Base-by-base conservation (phyloP, 768 basidiomycete genomes). In the Xerocomellus chrysenteron region DNA sequence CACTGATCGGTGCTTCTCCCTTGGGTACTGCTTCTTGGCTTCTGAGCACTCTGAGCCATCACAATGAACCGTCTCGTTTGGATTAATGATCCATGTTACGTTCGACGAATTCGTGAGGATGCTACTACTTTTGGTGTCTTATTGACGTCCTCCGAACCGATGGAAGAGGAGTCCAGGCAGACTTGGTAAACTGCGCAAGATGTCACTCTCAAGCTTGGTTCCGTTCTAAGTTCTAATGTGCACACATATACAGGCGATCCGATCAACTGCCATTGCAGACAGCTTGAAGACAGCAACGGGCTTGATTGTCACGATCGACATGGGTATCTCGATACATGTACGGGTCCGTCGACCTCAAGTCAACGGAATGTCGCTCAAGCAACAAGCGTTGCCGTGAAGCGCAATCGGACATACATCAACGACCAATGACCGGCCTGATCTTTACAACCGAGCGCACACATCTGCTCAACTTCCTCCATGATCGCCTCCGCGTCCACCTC, bases 391-490 rank as follows among this genome's bases (percentile, higher is more conserved):
- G 88, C 86, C 45, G 73, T 75, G 59, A 89, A 85, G 50, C 90
- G 76, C 63, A 92, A 68, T 47, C 92, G 75, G 58, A 82, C 82
- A 64, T 90, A 92, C 79, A 92, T 83, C 74, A 90, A 74, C 32
- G 79, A 73, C 88, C 88, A 90, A 12, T 79, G 78, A 16, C 85
- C 85, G 28, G 74, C 70, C n/a, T 62, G 66, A 66, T 89, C 85
- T 63, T 75, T 74, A 66, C 79, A 84, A 62, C 87, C 87, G 32
- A 82, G 69, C 41, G 67, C 69, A 60, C 81, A 81, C 63, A 82
- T 73, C 57, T 84, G 74, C 64, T 79, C 77, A 9, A 88, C 86
- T 64, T 88, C 83, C 33, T 77, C 66, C 68, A 91, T 83, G 41
- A 92, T 82, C 49, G 74, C 75, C 24, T 76, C 74, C 0, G 85